Conservation (phyloP, 1,139 yeast genomes). For the Pichia sp. region DNA sequence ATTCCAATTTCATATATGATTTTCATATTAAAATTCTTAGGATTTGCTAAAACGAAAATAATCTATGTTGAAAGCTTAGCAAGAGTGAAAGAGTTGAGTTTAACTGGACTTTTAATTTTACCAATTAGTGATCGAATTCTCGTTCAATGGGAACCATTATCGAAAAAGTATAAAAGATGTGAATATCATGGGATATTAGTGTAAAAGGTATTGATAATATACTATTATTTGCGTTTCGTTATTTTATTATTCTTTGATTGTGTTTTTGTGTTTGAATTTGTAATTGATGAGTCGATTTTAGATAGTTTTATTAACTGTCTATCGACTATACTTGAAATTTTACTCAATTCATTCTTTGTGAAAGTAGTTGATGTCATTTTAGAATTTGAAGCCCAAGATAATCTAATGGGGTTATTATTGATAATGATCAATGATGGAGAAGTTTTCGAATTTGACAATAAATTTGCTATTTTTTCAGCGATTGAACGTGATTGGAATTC, state of each 20-base stretch:
- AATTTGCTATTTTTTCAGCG: constrained; percentile 50
- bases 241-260: constrained; percentile 3
- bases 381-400: constrained; percentile 65
- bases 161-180: constrained; percentile 47
- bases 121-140: constrained; percentile 70
- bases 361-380: constrained; percentile 40
- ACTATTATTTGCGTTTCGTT: too few species aligned
- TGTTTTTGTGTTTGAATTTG: not conserved
- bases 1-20: constrained; percentile 67
- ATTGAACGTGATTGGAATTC: constrained; percentile 41
- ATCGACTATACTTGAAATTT: constrained; percentile 47
- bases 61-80: constrained; percentile 87
- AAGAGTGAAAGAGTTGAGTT: constrained; percentile 66
- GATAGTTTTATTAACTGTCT: constrained; percentile 55
- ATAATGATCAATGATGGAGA: constrained; percentile 35
- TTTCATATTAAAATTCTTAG: constrained; percentile 47
- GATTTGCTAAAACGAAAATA: constrained; percentile 50
- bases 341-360: constrained; percentile 23
- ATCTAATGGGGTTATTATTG: constrained; percentile 46
- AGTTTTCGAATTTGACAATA: constrained; percentile 16
- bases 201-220: constrained; percentile 28
- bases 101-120: constrained; percentile 65
- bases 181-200: constrained; percentile 77
- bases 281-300: constrained; percentile 26
- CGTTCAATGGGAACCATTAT: constrained; percentile 84